Evolutionary conservation across 2,329 filamentous ascomycete species (phyloP).

Genomic region (Nigrospora oryzae): DNA sequence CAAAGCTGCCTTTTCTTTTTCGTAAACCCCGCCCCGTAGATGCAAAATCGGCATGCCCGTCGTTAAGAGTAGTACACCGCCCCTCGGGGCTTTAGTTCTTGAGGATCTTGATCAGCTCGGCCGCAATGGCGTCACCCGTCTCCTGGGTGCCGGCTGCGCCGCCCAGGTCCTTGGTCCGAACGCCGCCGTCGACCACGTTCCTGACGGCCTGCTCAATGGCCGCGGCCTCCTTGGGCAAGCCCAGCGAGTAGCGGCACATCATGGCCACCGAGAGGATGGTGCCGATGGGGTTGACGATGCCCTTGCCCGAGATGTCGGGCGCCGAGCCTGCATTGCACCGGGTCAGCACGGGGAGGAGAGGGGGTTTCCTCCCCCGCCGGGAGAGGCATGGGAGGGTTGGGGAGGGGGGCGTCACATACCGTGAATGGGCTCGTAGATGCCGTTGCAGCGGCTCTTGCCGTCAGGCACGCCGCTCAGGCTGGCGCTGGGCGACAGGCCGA

Average conservation of each 20-base stretch:
- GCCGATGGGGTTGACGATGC: conserved; percentile 86
- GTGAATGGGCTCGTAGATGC: conserved; percentile 97
- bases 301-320: conserved; percentile 86
- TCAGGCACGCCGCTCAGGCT: conserved; percentile 81
- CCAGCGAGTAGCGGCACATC: conserved; percentile 91
- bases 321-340: conserved; percentile 55
- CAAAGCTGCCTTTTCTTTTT: too few species aligned
- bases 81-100: conserved; percentile 21
- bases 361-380: too few species aligned
- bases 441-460: conserved; percentile 76
- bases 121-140: conserved; percentile 71
- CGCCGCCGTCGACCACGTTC: conserved; percentile 68
- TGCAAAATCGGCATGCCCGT: too few species aligned
- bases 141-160: conserved; percentile 65
- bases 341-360: background rate
- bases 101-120: conserved; percentile 64
- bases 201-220: conserved; percentile 76
- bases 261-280: conserved; percentile 89
- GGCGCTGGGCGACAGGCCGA: conserved; percentile 82
- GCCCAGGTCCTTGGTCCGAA: conserved; percentile 78
- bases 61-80: background rate
- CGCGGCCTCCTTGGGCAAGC: conserved; percentile 66
- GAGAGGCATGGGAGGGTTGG: too few species aligned
- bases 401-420: conserved; percentile 42
- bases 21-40: too few species aligned